Evolutionary conservation across 2,329 filamentous ascomycete species (phyloP).

Genomic region (Magnaporthales sp.): DNA sequence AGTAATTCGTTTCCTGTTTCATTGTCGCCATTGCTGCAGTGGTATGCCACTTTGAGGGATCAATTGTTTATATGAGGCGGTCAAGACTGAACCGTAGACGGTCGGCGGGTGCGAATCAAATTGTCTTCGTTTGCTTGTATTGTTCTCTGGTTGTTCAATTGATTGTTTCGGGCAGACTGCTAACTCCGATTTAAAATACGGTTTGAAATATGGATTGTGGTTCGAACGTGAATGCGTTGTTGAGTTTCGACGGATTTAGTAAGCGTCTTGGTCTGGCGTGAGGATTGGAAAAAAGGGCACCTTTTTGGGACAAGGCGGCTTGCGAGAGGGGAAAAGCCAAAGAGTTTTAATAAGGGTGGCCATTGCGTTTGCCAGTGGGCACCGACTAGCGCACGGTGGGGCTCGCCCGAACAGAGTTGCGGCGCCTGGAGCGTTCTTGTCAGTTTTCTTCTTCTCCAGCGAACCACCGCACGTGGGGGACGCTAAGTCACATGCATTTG

Average conservation of each 20-base stretch:
- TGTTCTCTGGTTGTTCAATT: not conserved
- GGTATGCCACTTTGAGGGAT: slow-evolving; percentile 19
- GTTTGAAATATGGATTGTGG: not conserved
- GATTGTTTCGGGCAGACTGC: not conserved
- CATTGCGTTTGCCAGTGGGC: not conserved
- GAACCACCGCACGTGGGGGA: not conserved
- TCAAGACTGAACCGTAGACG: not conserved
- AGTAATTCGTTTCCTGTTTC: slow-evolving; percentile 61
- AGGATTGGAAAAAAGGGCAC: not conserved
- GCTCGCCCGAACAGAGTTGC: not conserved
- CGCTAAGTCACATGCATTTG: not conserved
- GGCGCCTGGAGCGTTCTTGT: not conserved
- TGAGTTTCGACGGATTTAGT: not conserved
- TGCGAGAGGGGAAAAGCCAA: not conserved
- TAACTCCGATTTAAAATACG: not conserved
- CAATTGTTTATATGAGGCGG: not conserved
- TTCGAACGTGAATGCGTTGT: not conserved
- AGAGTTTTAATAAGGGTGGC: not conserved
- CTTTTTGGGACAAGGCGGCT: not conserved
- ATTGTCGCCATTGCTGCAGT: slow-evolving; percentile 52
- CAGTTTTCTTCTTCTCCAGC: not conserved
- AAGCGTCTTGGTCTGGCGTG: not conserved
- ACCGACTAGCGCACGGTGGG: not conserved
- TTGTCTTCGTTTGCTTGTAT: not conserved
- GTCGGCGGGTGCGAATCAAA: not conserved